These are phyloP conservation scores for Rhytidiadelphus loreus DNA, from an alignment of 225 moss, liverwort and hornwort species.

Conservation along the genomic window DNA sequence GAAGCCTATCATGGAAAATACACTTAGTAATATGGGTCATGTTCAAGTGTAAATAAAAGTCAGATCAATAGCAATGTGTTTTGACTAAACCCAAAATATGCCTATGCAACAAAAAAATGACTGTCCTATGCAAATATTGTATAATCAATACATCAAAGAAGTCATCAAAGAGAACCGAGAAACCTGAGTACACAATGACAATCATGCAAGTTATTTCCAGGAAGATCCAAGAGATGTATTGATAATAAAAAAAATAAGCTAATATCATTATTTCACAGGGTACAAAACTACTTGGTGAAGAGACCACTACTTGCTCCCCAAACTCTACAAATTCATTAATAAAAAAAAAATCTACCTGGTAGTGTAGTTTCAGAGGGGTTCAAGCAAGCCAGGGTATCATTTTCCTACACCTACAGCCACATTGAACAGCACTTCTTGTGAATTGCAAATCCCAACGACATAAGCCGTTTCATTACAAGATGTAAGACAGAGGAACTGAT, in stretches of 20 bases:
- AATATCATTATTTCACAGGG: neutral
- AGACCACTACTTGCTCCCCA: neutral
- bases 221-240: neutral
- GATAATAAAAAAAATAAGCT: neutral
- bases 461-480: neutral
- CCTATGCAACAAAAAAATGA: neutral
- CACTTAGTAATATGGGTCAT: neutral
- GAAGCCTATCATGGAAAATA: neutral
- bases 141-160: neutral
- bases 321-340: neutral
- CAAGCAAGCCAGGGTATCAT: neutral
- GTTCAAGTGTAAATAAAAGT: neutral
- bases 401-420: conserved; percentile 2
- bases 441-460: neutral
- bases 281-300: neutral
- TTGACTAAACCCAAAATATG: neutral
- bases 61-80: neutral
- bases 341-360: neutral
- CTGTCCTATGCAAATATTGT: neutral
- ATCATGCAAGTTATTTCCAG: neutral
- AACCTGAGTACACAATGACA: neutral
- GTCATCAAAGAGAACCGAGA: neutral
- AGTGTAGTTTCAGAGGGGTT: neutral
- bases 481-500: neutral
- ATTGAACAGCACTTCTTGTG: neutral